phyloP scores from a whole-genome alignment of 768 basidiomycete genomes.

The Phlebiopsis gigantea region DNA sequence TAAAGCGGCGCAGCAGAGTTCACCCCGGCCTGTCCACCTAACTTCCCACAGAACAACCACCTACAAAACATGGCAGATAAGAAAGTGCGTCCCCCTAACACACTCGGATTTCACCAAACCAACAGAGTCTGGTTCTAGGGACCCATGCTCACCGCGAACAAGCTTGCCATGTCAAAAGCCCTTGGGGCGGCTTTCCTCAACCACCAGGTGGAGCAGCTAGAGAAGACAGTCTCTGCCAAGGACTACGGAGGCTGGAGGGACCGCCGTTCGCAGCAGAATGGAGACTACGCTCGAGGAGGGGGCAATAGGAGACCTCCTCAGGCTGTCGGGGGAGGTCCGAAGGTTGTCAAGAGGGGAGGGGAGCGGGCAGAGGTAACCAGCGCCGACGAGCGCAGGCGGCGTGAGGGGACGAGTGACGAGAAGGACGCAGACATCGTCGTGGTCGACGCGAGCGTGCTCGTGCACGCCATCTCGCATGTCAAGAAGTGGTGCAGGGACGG shows the following conservation, averaged over 20 bases:
- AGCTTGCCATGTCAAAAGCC: constrained; percentile 80
- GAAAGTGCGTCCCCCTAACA: constrained; percentile 3
- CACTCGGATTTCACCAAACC: background rate
- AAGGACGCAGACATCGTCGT: constrained; percentile 75
- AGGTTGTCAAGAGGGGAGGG: constrained; percentile 12
- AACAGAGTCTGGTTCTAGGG: constrained; percentile 3
- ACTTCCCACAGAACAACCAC: constrained; percentile 10
- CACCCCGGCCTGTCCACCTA: constrained; percentile 2
- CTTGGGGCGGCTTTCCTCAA: constrained; percentile 83
- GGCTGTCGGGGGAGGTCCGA: background rate
- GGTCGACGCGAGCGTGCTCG: constrained; percentile 77
- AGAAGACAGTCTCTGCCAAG: constrained; percentile 56
- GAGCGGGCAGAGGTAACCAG: constrained; percentile 2
- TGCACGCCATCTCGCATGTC: constrained; percentile 72
- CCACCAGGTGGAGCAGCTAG: constrained; percentile 85
- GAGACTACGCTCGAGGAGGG: background rate
- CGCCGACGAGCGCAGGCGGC: constrained; percentile 8
- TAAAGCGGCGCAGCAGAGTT: constrained; percentile 3
- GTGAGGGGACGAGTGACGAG: constrained; percentile 11
- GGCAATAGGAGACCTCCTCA: constrained; percentile 1
- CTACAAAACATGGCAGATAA: constrained; percentile 12
- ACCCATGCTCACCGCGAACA: constrained; percentile 32
- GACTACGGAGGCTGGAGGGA: constrained; percentile 59
- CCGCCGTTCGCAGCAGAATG: constrained; percentile 17
- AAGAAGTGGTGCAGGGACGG: constrained; percentile 80